Percentiles rank a stretch among this genome's conserved stretches.
Evolutionary conservation across 768 basidiomycete species (phyloP).

Genomic region (Podaxis sp.): DNA sequence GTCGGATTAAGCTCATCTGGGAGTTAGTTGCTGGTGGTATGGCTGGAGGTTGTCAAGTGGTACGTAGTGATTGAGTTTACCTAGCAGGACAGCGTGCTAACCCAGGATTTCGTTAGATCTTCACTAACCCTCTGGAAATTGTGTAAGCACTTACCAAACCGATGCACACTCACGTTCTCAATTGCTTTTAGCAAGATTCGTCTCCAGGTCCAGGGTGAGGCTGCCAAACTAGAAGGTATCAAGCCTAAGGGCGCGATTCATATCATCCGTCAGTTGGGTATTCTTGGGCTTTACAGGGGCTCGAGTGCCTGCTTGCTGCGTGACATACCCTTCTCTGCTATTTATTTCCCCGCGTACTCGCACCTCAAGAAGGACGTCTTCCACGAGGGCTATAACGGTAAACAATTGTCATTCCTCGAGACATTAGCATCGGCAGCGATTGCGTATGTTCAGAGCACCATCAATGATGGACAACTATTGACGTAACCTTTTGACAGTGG

Average conservation of each 20-base stretch:
- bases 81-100: neutral
- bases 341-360: conserved; percentile 85
- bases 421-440: conserved; percentile 78
- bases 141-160: conserved; percentile 50
- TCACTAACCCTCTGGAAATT: conserved; percentile 97
- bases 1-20: conserved; percentile 87
- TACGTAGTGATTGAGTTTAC: conserved; percentile 36
- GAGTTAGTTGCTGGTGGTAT: conserved; percentile 88
- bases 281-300: conserved; percentile 91
- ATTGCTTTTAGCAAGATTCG: conserved; percentile 72
- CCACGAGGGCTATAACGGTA: conserved; percentile 93
- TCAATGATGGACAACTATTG: conserved; percentile 18
- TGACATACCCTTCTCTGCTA: conserved; percentile 96
- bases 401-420: conserved; percentile 87
- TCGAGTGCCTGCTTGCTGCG: conserved; percentile 90
- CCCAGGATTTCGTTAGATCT: conserved; percentile 51
- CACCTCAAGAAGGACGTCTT: conserved; percentile 93
- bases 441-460: conserved; percentile 48
- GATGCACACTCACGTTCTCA: conserved; percentile 8
- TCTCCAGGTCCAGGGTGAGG: conserved; percentile 92
- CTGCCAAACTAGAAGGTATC: conserved; percentile 80
- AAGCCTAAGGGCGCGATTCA: conserved; percentile 83
- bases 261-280: conserved; percentile 88
- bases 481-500: conserved; percentile 53
- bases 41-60: conserved; percentile 98